Percentiles rank a stretch among this genome's conserved stretches.
Evolutionary conservation across 306 rosid genomes (phyloP).

Genomic region (Vicia villosa): DNA sequence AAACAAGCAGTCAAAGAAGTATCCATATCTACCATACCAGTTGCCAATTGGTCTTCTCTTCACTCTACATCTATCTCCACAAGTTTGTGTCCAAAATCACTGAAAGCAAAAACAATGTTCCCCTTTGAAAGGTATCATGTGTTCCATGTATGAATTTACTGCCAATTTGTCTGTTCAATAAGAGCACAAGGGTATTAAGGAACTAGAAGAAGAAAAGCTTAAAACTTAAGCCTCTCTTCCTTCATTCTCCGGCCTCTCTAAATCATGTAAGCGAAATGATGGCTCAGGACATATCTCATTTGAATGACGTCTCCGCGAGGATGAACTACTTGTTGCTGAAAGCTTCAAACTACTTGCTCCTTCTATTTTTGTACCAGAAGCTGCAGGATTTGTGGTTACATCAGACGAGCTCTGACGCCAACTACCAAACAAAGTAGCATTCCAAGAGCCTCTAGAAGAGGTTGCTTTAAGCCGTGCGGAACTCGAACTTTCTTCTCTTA

Average conservation of each 20-base stretch:
- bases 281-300: conserved; percentile 89
- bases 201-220: conserved; percentile 48
- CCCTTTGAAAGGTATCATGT: conserved; percentile 13
- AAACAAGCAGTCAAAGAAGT: conserved; percentile 57
- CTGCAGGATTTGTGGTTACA: conserved; percentile 51
- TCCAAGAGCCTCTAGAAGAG: conserved; percentile 93
- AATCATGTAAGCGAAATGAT: conserved; percentile 54
- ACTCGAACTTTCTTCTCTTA: conserved; percentile 77
- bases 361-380: conserved; percentile 54
- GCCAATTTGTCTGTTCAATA: conserved; percentile 37
- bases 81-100: conserved; percentile 36
- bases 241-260: conserved; percentile 57
- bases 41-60: conserved; percentile 41
- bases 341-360: conserved; percentile 69
- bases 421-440: conserved; percentile 87
- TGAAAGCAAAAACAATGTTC: conserved; percentile 35
- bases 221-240: conserved; percentile 45
- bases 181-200: conserved; percentile 30
- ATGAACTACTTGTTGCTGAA: conserved; percentile 71
- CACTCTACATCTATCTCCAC: conserved; percentile 36
- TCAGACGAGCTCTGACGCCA: conserved; percentile 91
- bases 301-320: conserved; percentile 63
- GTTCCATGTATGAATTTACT: conserved; percentile 33
- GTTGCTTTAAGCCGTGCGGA: conserved; percentile 77
- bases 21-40: conserved; percentile 56